Conservation (phyloP, 495 filamentous ascomycete genomes). For the Penicillium lagena region DNA sequence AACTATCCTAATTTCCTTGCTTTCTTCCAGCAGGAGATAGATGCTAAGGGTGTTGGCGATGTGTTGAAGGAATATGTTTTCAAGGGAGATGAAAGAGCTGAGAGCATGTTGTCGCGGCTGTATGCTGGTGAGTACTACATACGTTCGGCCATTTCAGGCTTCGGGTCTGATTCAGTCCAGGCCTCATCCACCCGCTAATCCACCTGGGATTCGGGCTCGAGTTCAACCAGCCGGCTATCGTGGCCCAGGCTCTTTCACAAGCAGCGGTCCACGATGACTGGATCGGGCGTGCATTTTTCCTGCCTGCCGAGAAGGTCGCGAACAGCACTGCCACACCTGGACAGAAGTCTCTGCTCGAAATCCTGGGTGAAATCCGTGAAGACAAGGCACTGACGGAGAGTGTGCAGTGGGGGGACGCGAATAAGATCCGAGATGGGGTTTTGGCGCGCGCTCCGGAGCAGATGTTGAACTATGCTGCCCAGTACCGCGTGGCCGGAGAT, state of each 20-base stretch:
- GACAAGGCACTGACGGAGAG: constrained; percentile 49
- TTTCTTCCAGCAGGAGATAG: constrained; percentile 70
- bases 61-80: constrained; percentile 64
- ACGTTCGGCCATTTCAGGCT: not conserved
- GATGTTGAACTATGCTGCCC: constrained; percentile 52
- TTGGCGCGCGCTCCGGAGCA: constrained; percentile 54
- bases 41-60: constrained; percentile 47
- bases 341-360: constrained; percentile 45
- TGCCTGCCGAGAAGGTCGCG: constrained; percentile 47
- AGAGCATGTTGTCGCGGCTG: constrained; percentile 55
- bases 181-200: constrained; percentile 75
- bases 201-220: constrained; percentile 81
- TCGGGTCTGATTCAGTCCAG: constrained; percentile 25
- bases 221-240: constrained; percentile 71
- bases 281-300: constrained; percentile 41
- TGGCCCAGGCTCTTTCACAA: constrained; percentile 77
- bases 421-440: constrained; percentile 63
- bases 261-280: constrained; percentile 55
- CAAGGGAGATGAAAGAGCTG: constrained; percentile 48
- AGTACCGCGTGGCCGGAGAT: constrained; percentile 52
- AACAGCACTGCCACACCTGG: constrained; percentile 18
- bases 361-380: constrained; percentile 52
- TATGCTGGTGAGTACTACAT: constrained; percentile 40
- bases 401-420: constrained; percentile 44
- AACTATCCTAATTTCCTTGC: constrained; percentile 63